Conservation (phyloP, 1,284 basidiomycete species). For the Hypsizygus ulmarius region DNA sequence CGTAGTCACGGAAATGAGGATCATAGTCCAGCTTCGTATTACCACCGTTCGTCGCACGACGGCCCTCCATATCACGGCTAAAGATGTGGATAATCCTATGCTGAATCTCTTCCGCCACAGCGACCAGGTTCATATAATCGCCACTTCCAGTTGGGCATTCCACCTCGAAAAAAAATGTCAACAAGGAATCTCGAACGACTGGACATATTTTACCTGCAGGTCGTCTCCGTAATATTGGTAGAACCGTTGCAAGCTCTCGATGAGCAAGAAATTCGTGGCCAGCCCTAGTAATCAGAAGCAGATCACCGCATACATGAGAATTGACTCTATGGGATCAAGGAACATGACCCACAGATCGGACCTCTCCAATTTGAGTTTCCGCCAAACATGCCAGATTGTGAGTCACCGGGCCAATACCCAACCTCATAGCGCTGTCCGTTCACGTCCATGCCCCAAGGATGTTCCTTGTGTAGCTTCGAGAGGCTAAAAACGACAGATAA, state of each 20-base stretch:
- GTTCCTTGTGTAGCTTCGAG: constrained; percentile 86
- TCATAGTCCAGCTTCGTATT: constrained; percentile 86
- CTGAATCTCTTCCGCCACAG: constrained; percentile 95
- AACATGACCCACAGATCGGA: constrained; percentile 61
- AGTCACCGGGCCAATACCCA: constrained; percentile 97
- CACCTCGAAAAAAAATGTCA: constrained; percentile 41
- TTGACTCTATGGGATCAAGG: not conserved
- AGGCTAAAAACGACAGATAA: constrained; percentile 44
- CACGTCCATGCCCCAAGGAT: constrained; percentile 94
- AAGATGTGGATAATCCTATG: constrained; percentile 98
- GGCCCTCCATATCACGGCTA: constrained; percentile 82
- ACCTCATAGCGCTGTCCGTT: constrained; percentile 91
- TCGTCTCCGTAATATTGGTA: constrained; percentile 95
- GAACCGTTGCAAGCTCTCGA: constrained; percentile 93
- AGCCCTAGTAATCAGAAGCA: constrained; percentile 56
- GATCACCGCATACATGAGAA: not conserved
- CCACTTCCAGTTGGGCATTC: constrained; percentile 96
- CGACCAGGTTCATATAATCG: constrained; percentile 92
- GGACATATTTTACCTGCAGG: constrained; percentile 48
- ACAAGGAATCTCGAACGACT: not conserved
- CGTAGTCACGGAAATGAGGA: constrained; percentile 95
- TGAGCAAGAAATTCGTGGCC: constrained; percentile 91
- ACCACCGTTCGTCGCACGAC: constrained; percentile 89
- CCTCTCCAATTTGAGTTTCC: constrained; percentile 98
- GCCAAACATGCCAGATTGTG: constrained; percentile 96